Evolutionary conservation across 176 grass and related monocot genomes (phyloP).

Genomic region (Carex pumila): DNA sequence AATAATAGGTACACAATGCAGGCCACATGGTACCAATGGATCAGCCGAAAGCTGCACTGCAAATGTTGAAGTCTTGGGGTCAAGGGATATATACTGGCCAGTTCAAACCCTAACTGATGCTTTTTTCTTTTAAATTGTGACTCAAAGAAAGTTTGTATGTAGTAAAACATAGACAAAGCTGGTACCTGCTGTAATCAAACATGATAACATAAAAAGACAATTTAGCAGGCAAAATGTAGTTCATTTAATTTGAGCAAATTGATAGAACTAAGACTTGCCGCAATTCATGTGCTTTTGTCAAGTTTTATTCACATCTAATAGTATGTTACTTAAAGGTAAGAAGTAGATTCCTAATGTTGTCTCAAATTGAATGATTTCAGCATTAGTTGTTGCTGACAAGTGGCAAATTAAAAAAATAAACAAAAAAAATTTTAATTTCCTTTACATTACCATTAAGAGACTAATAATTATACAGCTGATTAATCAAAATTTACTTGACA

Average conservation of each 20-base stretch:
- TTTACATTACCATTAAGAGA: too few relatives aligned
- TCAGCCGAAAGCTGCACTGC: conserved; percentile 67
- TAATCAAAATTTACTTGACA: too few relatives aligned
- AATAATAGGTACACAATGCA: conserved; percentile 70
- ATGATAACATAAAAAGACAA: neutral
- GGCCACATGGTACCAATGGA: conserved; percentile 99
- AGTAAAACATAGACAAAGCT: neutral
- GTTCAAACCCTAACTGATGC: neutral
- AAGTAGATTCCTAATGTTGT: too few relatives aligned
- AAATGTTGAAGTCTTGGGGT: conserved; percentile 79
- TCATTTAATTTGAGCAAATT: neutral
- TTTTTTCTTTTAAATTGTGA: neutral
- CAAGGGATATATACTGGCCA: conserved; percentile 45
- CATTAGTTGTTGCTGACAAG: too few relatives aligned
- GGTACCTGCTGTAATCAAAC: neutral
- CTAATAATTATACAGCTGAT: too few relatives aligned
- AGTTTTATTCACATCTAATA: too few relatives aligned
- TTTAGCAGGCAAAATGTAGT: neutral
- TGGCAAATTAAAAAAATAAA: too few relatives aligned
- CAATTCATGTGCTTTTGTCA: neutral
- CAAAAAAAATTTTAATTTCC: too few relatives aligned
- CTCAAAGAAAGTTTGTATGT: neutral
- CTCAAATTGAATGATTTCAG: too few relatives aligned
- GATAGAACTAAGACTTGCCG: neutral
- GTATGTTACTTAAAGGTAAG: too few relatives aligned